Percentiles rank a stretch among this genome's conserved stretches.
phyloP scores from a whole-genome alignment of 179 eudicot species.

The Actinidia arguta region DNA sequence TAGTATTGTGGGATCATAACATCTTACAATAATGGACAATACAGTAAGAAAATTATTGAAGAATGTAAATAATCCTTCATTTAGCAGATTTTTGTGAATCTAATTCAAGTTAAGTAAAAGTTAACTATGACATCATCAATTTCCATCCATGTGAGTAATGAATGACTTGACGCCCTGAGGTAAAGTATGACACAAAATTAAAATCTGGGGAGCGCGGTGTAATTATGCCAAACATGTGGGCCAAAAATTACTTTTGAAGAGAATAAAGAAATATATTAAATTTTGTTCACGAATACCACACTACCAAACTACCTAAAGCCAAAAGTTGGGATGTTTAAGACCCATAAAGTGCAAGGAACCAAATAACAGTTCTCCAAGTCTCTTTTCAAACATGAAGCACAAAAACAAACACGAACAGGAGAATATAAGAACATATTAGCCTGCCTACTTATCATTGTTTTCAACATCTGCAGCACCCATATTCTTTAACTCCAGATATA shows the following conservation, averaged over 20 bases:
- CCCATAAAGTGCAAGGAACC: conserved; percentile 9
- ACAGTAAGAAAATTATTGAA: too few relatives aligned
- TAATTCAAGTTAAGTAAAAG: too few relatives aligned
- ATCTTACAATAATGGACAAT: too few relatives aligned
- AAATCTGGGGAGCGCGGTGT: too few relatives aligned
- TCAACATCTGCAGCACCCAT: neutral
- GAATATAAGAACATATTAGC: neutral
- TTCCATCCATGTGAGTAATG: too few relatives aligned
- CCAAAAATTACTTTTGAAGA: neutral
- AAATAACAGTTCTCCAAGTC: neutral
- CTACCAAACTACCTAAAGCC: neutral
- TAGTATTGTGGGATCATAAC: too few relatives aligned
- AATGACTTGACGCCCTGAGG: too few relatives aligned
- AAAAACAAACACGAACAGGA: neutral
- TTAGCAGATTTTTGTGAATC: too few relatives aligned
- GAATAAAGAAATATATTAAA: neutral
- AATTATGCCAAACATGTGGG: too few relatives aligned
- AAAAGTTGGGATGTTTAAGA: neutral
- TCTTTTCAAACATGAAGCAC: neutral
- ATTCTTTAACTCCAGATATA: neutral
- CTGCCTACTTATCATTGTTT: neutral
- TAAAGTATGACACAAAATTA: too few relatives aligned
- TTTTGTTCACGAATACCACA: neutral
- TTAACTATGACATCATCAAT: too few relatives aligned
- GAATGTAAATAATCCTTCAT: too few relatives aligned